Conservation (phyloP, 495 filamentous ascomycete genomes). For the Tuber microsphaerosporum region DNA sequence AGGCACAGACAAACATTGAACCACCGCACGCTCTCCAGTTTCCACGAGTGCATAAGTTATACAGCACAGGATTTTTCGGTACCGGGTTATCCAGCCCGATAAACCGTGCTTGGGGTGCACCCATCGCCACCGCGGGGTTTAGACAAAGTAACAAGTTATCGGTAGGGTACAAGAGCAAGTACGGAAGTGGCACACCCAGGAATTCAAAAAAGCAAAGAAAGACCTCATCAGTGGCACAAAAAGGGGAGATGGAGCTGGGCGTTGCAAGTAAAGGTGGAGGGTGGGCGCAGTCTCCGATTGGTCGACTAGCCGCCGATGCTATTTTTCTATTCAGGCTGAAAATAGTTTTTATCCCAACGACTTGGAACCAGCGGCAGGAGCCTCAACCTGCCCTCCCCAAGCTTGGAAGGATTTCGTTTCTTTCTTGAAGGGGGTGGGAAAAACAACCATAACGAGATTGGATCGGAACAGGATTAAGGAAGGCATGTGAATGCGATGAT, state of each 20-base stretch:
- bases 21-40: neutral
- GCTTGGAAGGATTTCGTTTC: slow-evolving; percentile 5
- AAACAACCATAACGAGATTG: slow-evolving; percentile 9
- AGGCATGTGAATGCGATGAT: slow-evolving; percentile 23
- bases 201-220: slow-evolving; percentile 5
- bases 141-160: neutral
- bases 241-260: neutral
- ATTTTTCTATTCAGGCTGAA: slow-evolving; percentile 30
- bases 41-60: neutral
- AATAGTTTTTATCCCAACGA: slow-evolving; percentile 32
- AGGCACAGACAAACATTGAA: neutral
- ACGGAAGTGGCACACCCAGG: neutral
- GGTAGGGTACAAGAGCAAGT: neutral
- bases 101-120: neutral
- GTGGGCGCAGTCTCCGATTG: slow-evolving; percentile 20
- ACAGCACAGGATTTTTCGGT: neutral
- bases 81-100: neutral
- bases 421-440: neutral
- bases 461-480: neutral
- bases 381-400: slow-evolving; percentile 24
- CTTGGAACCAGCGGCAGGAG: slow-evolving; percentile 28
- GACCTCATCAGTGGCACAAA: neutral
- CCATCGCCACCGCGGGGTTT: neutral
- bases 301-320: slow-evolving; percentile 32
- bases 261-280: neutral